Percentiles rank a stretch among this genome's conserved stretches.
Conservation (phyloP, 208 protist genomes). For the Eutreptiella sp. region DNA sequence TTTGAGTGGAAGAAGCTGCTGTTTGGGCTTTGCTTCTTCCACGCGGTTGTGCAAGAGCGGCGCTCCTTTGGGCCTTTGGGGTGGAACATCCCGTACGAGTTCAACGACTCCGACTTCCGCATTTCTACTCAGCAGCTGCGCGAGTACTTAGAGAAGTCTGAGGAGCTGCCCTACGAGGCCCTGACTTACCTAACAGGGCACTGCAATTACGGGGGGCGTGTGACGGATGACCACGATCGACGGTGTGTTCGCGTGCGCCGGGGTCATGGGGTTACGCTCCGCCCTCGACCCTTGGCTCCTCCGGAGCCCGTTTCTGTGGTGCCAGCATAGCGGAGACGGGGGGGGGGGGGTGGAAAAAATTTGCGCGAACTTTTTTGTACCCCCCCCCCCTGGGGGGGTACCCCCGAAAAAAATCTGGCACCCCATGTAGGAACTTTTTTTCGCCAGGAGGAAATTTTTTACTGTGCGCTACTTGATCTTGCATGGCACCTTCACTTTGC, state of each 20-base stretch:
- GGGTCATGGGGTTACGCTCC: too few species aligned
- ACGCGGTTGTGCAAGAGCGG: slow-evolving; percentile 91
- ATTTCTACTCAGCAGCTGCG: slow-evolving; percentile 89
- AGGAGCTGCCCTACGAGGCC: slow-evolving; percentile 82
- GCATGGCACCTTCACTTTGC: too few species aligned
- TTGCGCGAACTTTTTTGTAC: slow-evolving; percentile 2
- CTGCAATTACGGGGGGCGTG: slow-evolving; percentile 85
- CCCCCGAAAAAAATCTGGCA: too few species aligned
- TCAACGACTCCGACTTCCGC: slow-evolving; percentile 91
- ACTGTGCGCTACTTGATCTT: too few species aligned
- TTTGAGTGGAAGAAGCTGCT: slow-evolving; percentile 78
- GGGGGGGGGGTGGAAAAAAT: too few species aligned
- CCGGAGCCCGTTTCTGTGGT: too few species aligned
- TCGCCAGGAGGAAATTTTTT: too few species aligned
- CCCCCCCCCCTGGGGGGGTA: too few species aligned
- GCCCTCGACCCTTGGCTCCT: too few species aligned
- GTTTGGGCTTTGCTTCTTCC: slow-evolving; percentile 91
- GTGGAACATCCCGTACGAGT: slow-evolving; percentile 94
- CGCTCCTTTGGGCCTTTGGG: slow-evolving; percentile 89
- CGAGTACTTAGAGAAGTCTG: slow-evolving; percentile 85
- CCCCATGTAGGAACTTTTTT: too few species aligned
- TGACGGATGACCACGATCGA: slow-evolving; percentile 85
- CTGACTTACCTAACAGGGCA: slow-evolving; percentile 83
- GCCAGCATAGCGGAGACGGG: too few species aligned
- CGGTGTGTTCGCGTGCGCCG: slow-evolving; percentile 49